Base-by-base conservation (phyloP, 805 yeast genomes). In the Kuraishia borneana region DNA sequence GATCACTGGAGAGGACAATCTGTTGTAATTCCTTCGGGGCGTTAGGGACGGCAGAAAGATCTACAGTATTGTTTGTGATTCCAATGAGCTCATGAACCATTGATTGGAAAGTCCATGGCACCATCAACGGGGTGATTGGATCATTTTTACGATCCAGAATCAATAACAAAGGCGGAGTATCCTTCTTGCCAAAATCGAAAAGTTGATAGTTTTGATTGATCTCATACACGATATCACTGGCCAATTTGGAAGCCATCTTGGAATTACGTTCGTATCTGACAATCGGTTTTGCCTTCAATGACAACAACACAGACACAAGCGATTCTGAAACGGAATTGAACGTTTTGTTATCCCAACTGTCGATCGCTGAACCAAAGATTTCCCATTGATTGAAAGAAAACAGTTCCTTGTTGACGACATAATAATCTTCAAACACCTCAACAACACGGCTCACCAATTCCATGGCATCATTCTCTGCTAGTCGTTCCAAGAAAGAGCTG, bases 21-120 rank as follows among this genome's bases (percentile, higher is more conserved):
- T 79, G 79, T 36, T 62, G 55, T 39, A 79, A 56, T 28, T 77
- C 83, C n/a, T 69, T 49, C 40, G 75, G 55, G 39, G 75, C 58
- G 42, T 69, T 74, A 2, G 80, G 70, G 2, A 73, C 66, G 1
- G 55, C 47, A 0, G 77, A 61, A 23, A 88, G 53, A 44, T 75
- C 80, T 3, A 85, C 94, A 2, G 88, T 70, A 45, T 92, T 89
- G 49, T 85, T 80, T 22, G 65, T 60, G 38, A 92, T 83, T 2
- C 89, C 95, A 21, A 92, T 61, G 17, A 87, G 68, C 52, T 94
- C 97, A 53, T 89, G 95, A 13, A 92, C 84, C 97, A 92, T 89
- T 2, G 96, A 83, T 51, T 89, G 97, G 56, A 85, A 92, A 1
- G 98, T 88, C 99, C 99, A 92, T 2, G 97, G 98, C 26, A 80